Evolutionary conservation across 768 basidiomycete genomes (phyloP).

Genomic region (Lentinula boryana): DNA sequence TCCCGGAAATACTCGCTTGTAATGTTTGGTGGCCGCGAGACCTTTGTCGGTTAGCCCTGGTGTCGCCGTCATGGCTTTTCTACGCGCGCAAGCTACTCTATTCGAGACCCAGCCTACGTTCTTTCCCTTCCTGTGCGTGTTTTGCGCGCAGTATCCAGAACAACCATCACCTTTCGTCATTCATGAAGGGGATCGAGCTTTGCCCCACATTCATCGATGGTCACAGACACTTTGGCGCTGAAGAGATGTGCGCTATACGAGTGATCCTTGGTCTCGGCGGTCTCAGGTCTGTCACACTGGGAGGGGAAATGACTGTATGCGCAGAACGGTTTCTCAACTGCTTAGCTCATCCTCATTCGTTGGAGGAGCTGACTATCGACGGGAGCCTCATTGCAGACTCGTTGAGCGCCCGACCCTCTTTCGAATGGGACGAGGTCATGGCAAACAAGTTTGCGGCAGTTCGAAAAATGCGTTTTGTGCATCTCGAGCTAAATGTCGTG

Average conservation of each 20-base stretch:
- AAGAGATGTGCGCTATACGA: constrained; percentile 32
- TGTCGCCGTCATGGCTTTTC: constrained; percentile 44
- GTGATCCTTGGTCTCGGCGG: constrained; percentile 36
- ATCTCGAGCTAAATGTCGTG: constrained; percentile 38
- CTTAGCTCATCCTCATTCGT: constrained; percentile 31
- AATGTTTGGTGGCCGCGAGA: constrained; percentile 52
- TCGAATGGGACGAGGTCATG: constrained; percentile 52
- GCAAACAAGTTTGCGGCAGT: constrained; percentile 39
- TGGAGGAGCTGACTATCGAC: constrained; percentile 41
- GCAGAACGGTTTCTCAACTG: constrained; percentile 43
- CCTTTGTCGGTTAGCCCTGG: constrained; percentile 37
- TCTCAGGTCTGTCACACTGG: constrained; percentile 35
- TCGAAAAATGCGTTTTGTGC: constrained; percentile 33
- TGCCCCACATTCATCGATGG: constrained; percentile 21
- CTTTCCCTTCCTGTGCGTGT: constrained; percentile 33
- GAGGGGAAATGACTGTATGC: constrained; percentile 39
- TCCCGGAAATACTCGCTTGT: constrained; percentile 42
- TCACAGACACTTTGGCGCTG: constrained; percentile 13
- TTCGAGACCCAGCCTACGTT: constrained; percentile 30
- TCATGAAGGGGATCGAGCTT: constrained; percentile 37
- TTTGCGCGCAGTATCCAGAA: constrained; percentile 36
- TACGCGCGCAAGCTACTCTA: constrained; percentile 41
- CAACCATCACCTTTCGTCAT: constrained; percentile 22
- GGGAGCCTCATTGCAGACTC: constrained; percentile 28
- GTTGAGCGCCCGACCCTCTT: constrained; percentile 25